Percentiles rank a stretch among this genome's conserved stretches.
phyloP scores from a whole-genome alignment of 2,329 filamentous ascomycete species.

The Chaetomium strumarium region DNA sequence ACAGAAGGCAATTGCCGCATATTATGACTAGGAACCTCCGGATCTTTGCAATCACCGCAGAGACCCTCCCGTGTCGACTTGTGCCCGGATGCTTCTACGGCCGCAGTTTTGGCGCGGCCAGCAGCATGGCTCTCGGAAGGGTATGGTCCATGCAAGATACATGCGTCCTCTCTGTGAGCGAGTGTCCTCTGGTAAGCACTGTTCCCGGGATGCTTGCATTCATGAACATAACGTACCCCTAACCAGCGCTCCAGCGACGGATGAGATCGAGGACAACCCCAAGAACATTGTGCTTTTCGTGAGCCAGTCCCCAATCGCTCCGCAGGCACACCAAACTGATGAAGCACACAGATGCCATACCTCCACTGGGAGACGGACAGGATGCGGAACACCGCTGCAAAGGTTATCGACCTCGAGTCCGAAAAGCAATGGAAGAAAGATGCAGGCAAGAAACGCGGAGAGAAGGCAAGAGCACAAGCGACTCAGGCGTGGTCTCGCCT shows the following conservation, averaged over 20 bases:
- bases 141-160: slow-evolving; percentile 14
- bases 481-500: neutral
- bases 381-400: neutral
- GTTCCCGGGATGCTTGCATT: neutral
- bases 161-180: slow-evolving; percentile 28
- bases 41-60: slow-evolving; percentile 1
- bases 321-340: neutral
- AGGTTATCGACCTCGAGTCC: neutral
- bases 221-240: neutral
- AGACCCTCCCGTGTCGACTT: neutral
- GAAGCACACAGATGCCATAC: slow-evolving; percentile 9
- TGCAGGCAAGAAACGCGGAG: neutral
- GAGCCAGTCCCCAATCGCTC: neutral
- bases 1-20: slow-evolving; percentile 20
- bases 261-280: slow-evolving; percentile 17
- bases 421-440: neutral
- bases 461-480: neutral
- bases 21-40: slow-evolving; percentile 11
- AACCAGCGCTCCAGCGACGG: neutral
- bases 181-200: slow-evolving; percentile 27
- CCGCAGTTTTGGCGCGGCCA: slow-evolving; percentile 32
- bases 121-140: slow-evolving; percentile 22
- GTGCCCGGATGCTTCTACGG: slow-evolving; percentile 9
- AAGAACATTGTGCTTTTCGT: slow-evolving; percentile 28
- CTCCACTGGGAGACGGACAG: slow-evolving; percentile 16